Base-by-base conservation (phyloP, 768 basidiomycete genomes). In the Chlorophyllum brunneum region DNA sequence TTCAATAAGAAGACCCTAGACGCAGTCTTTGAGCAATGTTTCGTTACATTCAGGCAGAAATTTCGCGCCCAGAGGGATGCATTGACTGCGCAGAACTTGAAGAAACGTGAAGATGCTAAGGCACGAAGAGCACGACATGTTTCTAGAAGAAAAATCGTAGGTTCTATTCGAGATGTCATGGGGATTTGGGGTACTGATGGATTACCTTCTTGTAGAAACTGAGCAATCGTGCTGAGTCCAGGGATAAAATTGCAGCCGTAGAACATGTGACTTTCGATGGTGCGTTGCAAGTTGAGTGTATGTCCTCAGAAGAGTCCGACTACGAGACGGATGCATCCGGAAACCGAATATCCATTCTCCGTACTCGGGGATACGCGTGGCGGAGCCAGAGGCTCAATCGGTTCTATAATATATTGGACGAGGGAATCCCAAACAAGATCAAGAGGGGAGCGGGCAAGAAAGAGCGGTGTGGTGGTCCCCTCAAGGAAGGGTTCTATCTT, bases 291-390 rank as follows among this genome's bases (percentile, higher is more conserved):
- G 55, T 80, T 16, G 88, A 89, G 41, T 89, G 86, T 65, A 87
- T 89, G 83, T 90, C 88, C 23, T 85, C 83, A 26, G 88, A 90
- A 57, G 88, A 90, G 63, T 88, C 87, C 11, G 81, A 81, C 56
- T 68, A 66, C 43, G 85, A 85, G 30, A 65, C 65, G 26, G 64
- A 65, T 54, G 43, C 43, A 18, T 45, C 43, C 20, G 51, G 51
- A 13, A 45, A 15, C 4, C 51, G 30, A 37, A 26, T 22, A 5
- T 38, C 31, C 15, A 56, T 74, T 7, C 66, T 88, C 20, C 75
- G 73, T 23, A 76, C 82, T 22, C 83, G 80, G 38, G 83, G 84
- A 0, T 74, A 77, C 56, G 60, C 74, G 0, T 90, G 88, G 88
- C 76, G 88, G n/a, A 87, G 85, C 61, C 62, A 67, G 5, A 80